Conservation (phyloP, 2,329 filamentous ascomycete genomes). For the Penicillium olsonii region DNA sequence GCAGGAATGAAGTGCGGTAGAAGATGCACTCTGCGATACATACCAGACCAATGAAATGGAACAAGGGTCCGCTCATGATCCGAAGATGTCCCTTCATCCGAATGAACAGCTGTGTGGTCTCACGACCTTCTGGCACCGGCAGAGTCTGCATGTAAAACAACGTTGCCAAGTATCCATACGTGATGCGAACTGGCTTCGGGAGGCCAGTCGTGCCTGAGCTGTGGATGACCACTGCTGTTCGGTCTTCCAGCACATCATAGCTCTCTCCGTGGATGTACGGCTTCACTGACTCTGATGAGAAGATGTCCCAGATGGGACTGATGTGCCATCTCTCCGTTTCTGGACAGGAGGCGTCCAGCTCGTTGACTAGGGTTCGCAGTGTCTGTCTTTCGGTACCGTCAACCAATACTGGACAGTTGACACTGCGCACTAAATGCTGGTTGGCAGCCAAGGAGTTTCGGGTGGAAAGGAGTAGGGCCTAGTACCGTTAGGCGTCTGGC, state of each 20-base stretch:
- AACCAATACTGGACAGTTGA: constrained; percentile 20
- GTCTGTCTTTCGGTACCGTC: constrained; percentile 29
- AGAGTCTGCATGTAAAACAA: neutral
- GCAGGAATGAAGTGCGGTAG: constrained; percentile 88
- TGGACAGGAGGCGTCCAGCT: constrained; percentile 9
- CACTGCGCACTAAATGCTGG: constrained; percentile 17
- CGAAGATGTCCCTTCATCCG: neutral
- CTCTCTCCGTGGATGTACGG: neutral
- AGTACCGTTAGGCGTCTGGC: neutral
- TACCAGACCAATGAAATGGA: constrained; percentile 13
- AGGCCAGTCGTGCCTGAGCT: neutral
- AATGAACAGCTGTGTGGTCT: neutral
- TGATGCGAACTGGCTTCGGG: neutral
- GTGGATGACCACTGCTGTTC: neutral
- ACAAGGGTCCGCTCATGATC: neutral
- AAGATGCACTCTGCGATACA: constrained; percentile 81
- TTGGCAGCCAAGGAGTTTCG: constrained; percentile 23
- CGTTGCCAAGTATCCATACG: neutral
- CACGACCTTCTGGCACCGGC: neutral
- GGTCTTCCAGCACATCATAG: neutral
- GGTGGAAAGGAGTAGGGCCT: constrained; percentile 21
- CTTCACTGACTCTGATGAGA: neutral
- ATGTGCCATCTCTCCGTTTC: constrained; percentile 1
- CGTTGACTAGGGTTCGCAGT: constrained; percentile 14
- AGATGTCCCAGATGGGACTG: neutral